A percentile compares a stretch with the other conserved stretches of the same genome.
phyloP scores from a whole-genome alignment of 202 grass and related monocot genomes.

The Tripidium arundinaceum region DNA sequence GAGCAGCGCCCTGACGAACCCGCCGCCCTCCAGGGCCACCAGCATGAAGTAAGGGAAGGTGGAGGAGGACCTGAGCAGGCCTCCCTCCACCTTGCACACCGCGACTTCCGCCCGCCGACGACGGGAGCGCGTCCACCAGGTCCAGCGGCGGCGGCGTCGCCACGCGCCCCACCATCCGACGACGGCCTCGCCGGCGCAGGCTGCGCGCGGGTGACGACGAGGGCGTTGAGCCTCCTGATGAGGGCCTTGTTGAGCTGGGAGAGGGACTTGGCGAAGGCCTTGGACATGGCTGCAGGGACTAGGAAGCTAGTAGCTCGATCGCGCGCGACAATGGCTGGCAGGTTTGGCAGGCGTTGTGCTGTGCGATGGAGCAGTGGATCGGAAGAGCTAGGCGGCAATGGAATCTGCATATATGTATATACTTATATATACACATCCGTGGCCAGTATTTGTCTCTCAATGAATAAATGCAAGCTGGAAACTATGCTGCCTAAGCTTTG shows the following conservation, averaged over 20 bases:
- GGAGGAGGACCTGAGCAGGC: conserved; percentile 49
- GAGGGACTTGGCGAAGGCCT: conserved; percentile 46
- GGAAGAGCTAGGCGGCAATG: neutral
- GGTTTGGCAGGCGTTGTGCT: neutral
- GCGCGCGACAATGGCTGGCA: neutral
- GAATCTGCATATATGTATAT: neutral
- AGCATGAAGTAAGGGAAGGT: conserved; percentile 97
- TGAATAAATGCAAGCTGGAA: neutral
- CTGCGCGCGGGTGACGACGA: conserved; percentile 15
- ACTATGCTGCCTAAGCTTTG: neutral
- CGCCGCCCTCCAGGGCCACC: conserved; percentile 63
- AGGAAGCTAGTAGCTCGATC: neutral
- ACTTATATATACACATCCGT: neutral
- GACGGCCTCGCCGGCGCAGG: neutral
- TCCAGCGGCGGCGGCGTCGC: too few relatives aligned
- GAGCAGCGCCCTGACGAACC: conserved; percentile 55
- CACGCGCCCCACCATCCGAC: neutral
- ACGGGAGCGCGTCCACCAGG: conserved; percentile 19
- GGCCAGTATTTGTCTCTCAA: neutral
- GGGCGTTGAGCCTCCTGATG: conserved; percentile 35
- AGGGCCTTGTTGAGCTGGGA: conserved; percentile 48
- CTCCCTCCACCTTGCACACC: conserved; percentile 60
- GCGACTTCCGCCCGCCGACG: neutral
- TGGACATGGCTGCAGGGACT: conserved; percentile 33
- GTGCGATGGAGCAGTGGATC: neutral